Evolutionary conservation across 2,329 filamentous ascomycete species (phyloP), one percentile per base, ranked within the genome.

Genomic region (Escovopsis sp.): DNA sequence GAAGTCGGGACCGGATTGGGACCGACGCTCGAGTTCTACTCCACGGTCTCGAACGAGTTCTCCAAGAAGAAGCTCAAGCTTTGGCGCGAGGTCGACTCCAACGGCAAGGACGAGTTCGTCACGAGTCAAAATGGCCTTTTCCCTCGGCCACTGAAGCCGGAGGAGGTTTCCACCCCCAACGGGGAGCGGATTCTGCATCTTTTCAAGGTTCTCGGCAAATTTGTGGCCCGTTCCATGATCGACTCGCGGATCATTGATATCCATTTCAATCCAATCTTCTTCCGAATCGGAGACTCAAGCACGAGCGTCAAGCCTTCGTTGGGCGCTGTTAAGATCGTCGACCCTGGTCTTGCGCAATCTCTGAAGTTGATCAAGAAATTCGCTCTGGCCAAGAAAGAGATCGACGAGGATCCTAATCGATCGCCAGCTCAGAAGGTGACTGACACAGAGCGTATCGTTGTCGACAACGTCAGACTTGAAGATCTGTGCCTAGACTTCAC

Each of bases 201-300:
- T 14, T 98, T 94, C 68, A 93, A 82, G 60, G 82, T 89, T 56
- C 79, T 98, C 16, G 91, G 91, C 51, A 96, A 95, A 57, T 98
- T 98, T 58, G 88, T 96, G 38, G 91, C 93, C 27, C 79, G 91
- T 39, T 95, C 91, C 0, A 96, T 98, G 91, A 81, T 98, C 41
- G 91, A 98, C 58, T 95, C 89, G 1, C 78, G 91, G 41, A 96
- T 98, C 57, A 95, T 98, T 51, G 91, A 98, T 54, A 79, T 98
- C 50, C 91, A 89, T 43, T 91, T 98, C 64, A 98, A 95, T 57
- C 84, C 91, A 2, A 94, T 87, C 6, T 95, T 98, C 67, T 98
- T 98, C 78, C 84, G 89, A 44, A 84, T 95, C 48, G 85, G 84
- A 13, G 84, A 93, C 51, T 71, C 76, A 2, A 64, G 76, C 1